Conservation (phyloP, 1,139 yeast species). For the Pichia sp. region DNA sequence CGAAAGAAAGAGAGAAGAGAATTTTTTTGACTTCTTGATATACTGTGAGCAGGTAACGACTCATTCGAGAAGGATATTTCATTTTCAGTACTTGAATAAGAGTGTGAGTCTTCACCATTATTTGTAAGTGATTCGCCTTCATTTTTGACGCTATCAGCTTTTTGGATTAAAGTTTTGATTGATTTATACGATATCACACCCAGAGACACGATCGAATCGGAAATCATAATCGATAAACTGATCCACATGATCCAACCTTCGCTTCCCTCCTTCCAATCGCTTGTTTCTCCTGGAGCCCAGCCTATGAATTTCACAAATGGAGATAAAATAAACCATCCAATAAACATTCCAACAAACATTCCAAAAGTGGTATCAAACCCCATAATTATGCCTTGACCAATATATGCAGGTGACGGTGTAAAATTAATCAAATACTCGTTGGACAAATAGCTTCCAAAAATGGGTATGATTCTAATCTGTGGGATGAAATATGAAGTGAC, state of each 20-base stretch:
- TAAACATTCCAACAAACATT: constrained; percentile 80
- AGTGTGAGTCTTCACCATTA: background rate
- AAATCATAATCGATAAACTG: constrained; percentile 87
- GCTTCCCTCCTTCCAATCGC: constrained; percentile 88
- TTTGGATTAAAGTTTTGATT: background rate
- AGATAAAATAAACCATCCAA: constrained; percentile 89
- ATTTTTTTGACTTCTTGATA: background rate
- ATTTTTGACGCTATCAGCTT: constrained; percentile 3
- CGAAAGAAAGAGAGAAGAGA: constrained; percentile 13
- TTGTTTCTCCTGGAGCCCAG: constrained; percentile 89
- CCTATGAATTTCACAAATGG: constrained; percentile 62
- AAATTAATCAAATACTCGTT: constrained; percentile 71
- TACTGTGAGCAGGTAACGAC: background rate
- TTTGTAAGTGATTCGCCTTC: background rate
- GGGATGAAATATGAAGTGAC: constrained; percentile 68
- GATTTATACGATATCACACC: constrained; percentile 51
- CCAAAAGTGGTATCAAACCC: constrained; percentile 87
- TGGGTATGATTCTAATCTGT: constrained; percentile 54
- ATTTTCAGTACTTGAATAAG: constrained; percentile 10
- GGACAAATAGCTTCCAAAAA: constrained; percentile 66
- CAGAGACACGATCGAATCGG: constrained; percentile 82
- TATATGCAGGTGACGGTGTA: constrained; percentile 94
- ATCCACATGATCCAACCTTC: constrained; percentile 99
- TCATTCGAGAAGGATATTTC: background rate
- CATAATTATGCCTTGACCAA: constrained; percentile 98